Percentiles rank a stretch among this genome's conserved stretches.
Conservation (phyloP, 345 rosid species). For the Clausena lansium region DNA sequence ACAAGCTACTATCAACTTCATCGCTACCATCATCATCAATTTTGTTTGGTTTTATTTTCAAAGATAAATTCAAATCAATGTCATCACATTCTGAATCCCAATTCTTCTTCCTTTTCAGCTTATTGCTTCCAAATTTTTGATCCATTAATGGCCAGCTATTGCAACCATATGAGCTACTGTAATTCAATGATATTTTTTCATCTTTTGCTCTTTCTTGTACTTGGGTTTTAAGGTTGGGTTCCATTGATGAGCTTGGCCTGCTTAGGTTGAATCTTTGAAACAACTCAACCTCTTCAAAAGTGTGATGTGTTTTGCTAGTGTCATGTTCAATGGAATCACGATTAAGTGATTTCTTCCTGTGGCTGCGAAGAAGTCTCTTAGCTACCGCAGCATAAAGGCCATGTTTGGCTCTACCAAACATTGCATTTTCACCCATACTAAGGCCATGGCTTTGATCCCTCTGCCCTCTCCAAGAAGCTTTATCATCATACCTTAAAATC, state of each 20-base stretch:
- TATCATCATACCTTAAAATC: slow-evolving; percentile 39
- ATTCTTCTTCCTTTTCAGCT: slow-evolving; percentile 49
- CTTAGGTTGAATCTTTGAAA: slow-evolving; percentile 30
- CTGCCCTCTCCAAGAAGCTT: slow-evolving; percentile 41
- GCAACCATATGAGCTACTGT: neutral
- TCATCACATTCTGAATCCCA: slow-evolving; percentile 22
- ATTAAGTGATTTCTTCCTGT: slow-evolving; percentile 27
- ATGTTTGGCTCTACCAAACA: slow-evolving; percentile 26
- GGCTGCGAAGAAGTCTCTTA: slow-evolving; percentile 29
- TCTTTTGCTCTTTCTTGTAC: slow-evolving; percentile 17
- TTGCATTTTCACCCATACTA: slow-evolving; percentile 23
- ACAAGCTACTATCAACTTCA: slow-evolving; percentile 38
- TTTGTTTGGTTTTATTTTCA: slow-evolving; percentile 32
- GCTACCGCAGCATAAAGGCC: slow-evolving; percentile 32
- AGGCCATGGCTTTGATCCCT: slow-evolving; percentile 23
- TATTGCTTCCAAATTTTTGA: slow-evolving; percentile 25
- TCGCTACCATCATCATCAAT: slow-evolving; percentile 11
- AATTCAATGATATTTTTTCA: slow-evolving; percentile 13
- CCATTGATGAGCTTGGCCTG: slow-evolving; percentile 23
- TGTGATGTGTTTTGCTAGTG: slow-evolving; percentile 22
- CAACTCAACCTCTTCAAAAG: slow-evolving; percentile 31
- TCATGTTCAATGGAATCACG: slow-evolving; percentile 22
- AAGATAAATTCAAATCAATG: slow-evolving; percentile 72
- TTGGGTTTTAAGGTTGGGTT: slow-evolving; percentile 18
- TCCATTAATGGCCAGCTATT: slow-evolving; percentile 7